A percentile compares a stretch with the other conserved stretches of the same genome.
These are phyloP conservation scores for Yamadazyma triangularis DNA, from an alignment of 1,139 yeast species.

Conservation along the genomic window DNA sequence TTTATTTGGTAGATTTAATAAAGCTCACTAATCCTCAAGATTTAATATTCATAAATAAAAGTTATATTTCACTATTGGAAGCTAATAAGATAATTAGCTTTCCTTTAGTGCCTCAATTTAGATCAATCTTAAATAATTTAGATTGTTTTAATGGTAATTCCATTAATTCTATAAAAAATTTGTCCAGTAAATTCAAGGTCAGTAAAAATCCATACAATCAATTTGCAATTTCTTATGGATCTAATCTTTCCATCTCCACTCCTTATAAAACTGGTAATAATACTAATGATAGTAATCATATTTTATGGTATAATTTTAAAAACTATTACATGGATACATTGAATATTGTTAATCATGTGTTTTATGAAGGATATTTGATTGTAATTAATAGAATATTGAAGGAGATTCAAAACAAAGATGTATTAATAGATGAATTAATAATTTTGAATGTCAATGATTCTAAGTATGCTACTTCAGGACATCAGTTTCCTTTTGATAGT, in stretches of 20 bases:
- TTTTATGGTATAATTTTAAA: slow-evolving; percentile 39
- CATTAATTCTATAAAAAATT: slow-evolving; percentile 9
- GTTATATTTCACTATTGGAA: slow-evolving; percentile 24
- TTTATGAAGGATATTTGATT: slow-evolving; percentile 33
- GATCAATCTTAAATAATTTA: slow-evolving; percentile 19
- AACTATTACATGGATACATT: slow-evolving; percentile 30
- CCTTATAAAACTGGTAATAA: slow-evolving; percentile 20
- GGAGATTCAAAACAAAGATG: slow-evolving; percentile 11
- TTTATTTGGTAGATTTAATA: slow-evolving; percentile 21
- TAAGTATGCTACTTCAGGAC: slow-evolving; percentile 34
- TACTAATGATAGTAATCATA: slow-evolving; percentile 22
- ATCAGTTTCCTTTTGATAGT: slow-evolving; percentile 30
- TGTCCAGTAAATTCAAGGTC: slow-evolving; percentile 9
- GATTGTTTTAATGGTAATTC: slow-evolving; percentile 9
- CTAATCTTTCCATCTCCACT: slow-evolving; percentile 32
- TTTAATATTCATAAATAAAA: slow-evolving; percentile 21
- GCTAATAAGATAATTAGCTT: slow-evolving; percentile 17
- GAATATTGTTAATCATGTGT: slow-evolving; percentile 33
- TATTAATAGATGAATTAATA: slow-evolving; percentile 34
- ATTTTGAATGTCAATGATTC: slow-evolving; percentile 31
- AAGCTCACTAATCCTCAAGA: slow-evolving; percentile 12
- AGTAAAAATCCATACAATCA: slow-evolving; percentile 25
- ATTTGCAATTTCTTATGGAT: slow-evolving; percentile 27
- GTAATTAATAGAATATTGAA: slow-evolving; percentile 26
- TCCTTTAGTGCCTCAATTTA: slow-evolving; percentile 31